Evolutionary conservation across 768 basidiomycete species (phyloP).

Genomic region (Tremella yokohamensis): DNA sequence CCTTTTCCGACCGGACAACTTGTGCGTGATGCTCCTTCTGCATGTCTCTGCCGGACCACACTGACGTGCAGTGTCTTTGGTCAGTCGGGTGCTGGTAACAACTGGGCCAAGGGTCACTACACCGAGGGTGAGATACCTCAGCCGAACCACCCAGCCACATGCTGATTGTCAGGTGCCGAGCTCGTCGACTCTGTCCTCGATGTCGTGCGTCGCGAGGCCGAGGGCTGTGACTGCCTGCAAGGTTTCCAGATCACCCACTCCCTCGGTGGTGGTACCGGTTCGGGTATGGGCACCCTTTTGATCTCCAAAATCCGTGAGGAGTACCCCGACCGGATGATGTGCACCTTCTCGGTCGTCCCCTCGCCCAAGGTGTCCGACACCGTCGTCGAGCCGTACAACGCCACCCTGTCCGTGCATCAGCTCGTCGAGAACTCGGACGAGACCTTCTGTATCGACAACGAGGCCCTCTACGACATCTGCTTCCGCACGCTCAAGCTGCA

Average conservation of each 20-base stretch:
- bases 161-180: conserved; percentile 92
- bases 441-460: conserved; percentile 99
- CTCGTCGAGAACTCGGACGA: conserved; percentile 99
- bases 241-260: conserved; percentile 99
- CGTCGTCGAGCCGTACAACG: conserved; percentile 99
- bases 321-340: conserved; percentile 99
- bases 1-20: conserved; percentile 97
- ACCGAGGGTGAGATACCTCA: conserved; percentile 56
- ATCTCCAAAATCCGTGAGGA: conserved; percentile 99
- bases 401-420: conserved; percentile 95
- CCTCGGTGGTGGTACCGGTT: conserved; percentile 97
- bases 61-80: conserved; percentile 65
- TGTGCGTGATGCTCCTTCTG: conserved; percentile 48
- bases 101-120: conserved; percentile 92
- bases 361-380: conserved; percentile 96
- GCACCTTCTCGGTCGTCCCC: conserved; percentile 97
- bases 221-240: conserved; percentile 94
- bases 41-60: background rate
- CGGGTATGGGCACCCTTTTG: conserved; percentile 98
- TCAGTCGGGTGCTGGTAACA: conserved; percentile 97
- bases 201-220: conserved; percentile 98
- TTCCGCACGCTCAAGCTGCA: conserved; percentile 95
- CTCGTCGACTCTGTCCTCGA: conserved; percentile 96
- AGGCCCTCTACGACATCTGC: conserved; percentile 98
- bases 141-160: background rate